Evolutionary conservation across 164 flowering plant genomes (phyloP).

Genomic region (Magnolia changhungtana): DNA sequence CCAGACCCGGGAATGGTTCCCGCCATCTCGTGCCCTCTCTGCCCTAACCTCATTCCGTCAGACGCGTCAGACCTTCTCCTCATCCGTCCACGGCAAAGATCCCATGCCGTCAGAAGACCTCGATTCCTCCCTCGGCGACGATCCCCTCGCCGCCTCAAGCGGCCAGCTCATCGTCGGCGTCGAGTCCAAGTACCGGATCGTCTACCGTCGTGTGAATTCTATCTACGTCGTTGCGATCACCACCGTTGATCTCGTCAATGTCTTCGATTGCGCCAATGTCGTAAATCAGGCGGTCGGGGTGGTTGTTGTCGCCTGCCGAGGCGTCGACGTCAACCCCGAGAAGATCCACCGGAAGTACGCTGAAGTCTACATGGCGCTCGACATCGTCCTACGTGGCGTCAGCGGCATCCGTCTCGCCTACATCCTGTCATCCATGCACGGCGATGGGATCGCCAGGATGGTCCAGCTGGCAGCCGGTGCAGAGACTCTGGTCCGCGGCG

Average conservation of each 20-base stretch:
- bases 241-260: slow-evolving; percentile 60
- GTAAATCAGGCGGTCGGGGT: slow-evolving; percentile 92
- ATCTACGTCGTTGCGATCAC: slow-evolving; percentile 84
- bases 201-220: slow-evolving; percentile 79
- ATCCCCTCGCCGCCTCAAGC: slow-evolving; percentile 82
- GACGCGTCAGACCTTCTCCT: slow-evolving; percentile 41
- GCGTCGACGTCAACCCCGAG: slow-evolving; percentile 92
- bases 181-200: slow-evolving; percentile 78
- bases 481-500: slow-evolving; percentile 81
- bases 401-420: slow-evolving; percentile 78
- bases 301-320: slow-evolving; percentile 87
- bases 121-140: slow-evolving; percentile 64
- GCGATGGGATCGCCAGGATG: slow-evolving; percentile 87
- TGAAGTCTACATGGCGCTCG: slow-evolving; percentile 88
- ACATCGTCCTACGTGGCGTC: slow-evolving; percentile 78
- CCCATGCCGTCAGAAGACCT: slow-evolving; percentile 16
- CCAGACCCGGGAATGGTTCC: slow-evolving; percentile 97
- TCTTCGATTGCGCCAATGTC: slow-evolving; percentile 79
- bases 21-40: slow-evolving; percentile 85
- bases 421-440: slow-evolving; percentile 80
- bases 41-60: slow-evolving; percentile 80
- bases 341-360: slow-evolving; percentile 78
- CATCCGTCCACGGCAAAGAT: slow-evolving; percentile 17
- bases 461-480: slow-evolving; percentile 74
- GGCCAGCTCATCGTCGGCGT: slow-evolving; percentile 93